A percentile compares a stretch with the other conserved stretches of the same genome.
Conservation (phyloP, 768 basidiomycete genomes). For the Boletus subcaerulescens region DNA sequence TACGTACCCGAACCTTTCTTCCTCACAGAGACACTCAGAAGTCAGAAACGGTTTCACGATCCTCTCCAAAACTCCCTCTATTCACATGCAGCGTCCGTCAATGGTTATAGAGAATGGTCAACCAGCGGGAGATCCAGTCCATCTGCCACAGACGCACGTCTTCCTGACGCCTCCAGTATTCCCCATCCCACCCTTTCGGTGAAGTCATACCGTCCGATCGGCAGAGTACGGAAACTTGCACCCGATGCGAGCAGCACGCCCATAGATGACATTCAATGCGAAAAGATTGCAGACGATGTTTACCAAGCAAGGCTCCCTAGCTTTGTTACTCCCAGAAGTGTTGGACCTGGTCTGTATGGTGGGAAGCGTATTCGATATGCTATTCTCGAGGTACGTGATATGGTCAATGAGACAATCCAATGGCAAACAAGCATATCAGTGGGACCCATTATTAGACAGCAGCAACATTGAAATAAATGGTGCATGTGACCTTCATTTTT, state of each 20-base stretch:
- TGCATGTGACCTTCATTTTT: conserved; percentile 27
- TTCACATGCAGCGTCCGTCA: conserved; percentile 74
- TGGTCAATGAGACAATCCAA: background rate
- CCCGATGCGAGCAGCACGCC: conserved; percentile 25
- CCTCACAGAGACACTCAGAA: conserved; percentile 76
- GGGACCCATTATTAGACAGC: conserved; percentile 84
- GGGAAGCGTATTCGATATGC: conserved; percentile 80
- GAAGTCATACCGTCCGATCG: conserved; percentile 69
- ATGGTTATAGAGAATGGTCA: conserved; percentile 78
- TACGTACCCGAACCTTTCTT: conserved; percentile 88
- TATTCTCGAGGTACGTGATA: conserved; percentile 64
- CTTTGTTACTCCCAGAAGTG: conserved; percentile 74
- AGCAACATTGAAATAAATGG: conserved; percentile 85
- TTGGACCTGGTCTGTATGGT: conserved; percentile 53
- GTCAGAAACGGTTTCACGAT: conserved; percentile 89
- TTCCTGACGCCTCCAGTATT: conserved; percentile 2
- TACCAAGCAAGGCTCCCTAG: conserved; percentile 75
- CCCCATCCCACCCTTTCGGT: conserved; percentile 49
- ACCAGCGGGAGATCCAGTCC: conserved; percentile 59
- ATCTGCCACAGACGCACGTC: conserved; percentile 11
- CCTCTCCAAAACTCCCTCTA: conserved; percentile 84
- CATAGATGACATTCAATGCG: conserved; percentile 36
- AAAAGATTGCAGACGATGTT: conserved; percentile 54
- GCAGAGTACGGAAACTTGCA: conserved; percentile 38
- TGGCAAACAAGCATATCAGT: conserved; percentile 42